phyloP scores from a whole-genome alignment of 805 yeast species.

The Sugiyamaella valdiviana region DNA sequence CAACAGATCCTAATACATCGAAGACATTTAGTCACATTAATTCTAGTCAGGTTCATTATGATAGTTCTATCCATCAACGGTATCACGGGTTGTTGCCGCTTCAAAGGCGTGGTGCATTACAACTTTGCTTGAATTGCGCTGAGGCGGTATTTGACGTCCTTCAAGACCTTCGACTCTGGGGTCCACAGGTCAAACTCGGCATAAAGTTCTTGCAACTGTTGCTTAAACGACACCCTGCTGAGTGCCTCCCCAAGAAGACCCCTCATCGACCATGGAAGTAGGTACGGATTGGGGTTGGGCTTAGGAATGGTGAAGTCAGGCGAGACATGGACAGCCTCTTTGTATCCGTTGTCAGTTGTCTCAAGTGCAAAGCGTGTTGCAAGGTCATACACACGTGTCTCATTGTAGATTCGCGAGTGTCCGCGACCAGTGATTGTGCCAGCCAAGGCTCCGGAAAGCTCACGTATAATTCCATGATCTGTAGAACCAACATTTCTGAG shows the following conservation, averaged over 20 bases:
- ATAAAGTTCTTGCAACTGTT: constrained; percentile 55
- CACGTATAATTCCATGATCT: constrained; percentile 83
- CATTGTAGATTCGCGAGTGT: constrained; percentile 84
- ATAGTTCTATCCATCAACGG: no score
- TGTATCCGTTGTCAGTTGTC: constrained; percentile 52
- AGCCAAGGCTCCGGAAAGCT: constrained; percentile 69
- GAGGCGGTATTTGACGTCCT: constrained; percentile 75
- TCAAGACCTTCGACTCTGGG: constrained; percentile 75
- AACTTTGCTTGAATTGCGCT: constrained; percentile 43
- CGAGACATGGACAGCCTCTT: constrained; percentile 14
- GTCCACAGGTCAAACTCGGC: constrained; percentile 78
- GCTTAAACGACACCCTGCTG: constrained; percentile 40
- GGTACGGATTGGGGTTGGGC: constrained; percentile 64
- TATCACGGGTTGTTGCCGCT: no score
- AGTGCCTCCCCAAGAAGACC: constrained; percentile 65
- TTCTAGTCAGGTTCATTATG: background rate
- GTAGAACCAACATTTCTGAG: constrained; percentile 69
- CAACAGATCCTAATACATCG: background rate
- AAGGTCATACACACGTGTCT: constrained; percentile 72
- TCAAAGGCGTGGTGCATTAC: constrained; percentile 5
- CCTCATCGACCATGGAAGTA: constrained; percentile 87
- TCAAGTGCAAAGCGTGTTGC: constrained; percentile 71
- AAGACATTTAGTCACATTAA: background rate
- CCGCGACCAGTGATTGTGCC: constrained; percentile 96
- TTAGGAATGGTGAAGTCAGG: constrained; percentile 51